Percentiles rank a stretch among this genome's conserved stretches.
phyloP scores from a whole-genome alignment of 169 alveolate species.

The Eimeria sp. region DNA sequence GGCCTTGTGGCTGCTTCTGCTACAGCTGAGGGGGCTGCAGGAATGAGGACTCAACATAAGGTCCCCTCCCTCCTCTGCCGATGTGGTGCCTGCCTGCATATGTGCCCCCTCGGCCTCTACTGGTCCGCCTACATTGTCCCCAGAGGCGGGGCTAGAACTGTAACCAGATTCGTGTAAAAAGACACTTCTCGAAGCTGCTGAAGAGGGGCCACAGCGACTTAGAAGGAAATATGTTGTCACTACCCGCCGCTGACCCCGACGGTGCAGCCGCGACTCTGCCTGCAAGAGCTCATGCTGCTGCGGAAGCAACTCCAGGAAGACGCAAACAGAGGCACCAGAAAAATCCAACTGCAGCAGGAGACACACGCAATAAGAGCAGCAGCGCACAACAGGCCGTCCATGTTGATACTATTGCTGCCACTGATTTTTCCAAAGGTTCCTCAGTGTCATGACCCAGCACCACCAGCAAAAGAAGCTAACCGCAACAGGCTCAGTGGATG shows the following conservation, averaged over 20 bases:
- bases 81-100: neutral
- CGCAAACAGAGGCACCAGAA: conserved; percentile 75
- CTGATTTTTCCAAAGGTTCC: neutral
- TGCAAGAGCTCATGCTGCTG: conserved; percentile 81
- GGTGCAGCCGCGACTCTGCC: conserved; percentile 83
- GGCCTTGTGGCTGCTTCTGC: neutral
- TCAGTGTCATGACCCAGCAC: neutral
- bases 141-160: neutral
- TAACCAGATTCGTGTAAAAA: neutral
- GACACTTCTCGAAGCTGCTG: neutral
- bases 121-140: neutral
- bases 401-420: neutral
- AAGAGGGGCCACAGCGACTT: conserved; percentile 19
- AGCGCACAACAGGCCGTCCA: neutral
- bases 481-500: too few species aligned
- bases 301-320: conserved; percentile 78
- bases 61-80: neutral
- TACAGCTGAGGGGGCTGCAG: neutral
- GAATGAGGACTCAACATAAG: neutral
- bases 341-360: conserved; percentile 71
- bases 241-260: conserved; percentile 80
- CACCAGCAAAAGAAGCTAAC: neutral
- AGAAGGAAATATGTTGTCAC: conserved; percentile 72
- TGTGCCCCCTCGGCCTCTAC: conserved; percentile 1
- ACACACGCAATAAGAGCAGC: neutral